phyloP scores from a whole-genome alignment of 2,329 filamentous ascomycete genomes.

The Fusarium austroafricanum region DNA sequence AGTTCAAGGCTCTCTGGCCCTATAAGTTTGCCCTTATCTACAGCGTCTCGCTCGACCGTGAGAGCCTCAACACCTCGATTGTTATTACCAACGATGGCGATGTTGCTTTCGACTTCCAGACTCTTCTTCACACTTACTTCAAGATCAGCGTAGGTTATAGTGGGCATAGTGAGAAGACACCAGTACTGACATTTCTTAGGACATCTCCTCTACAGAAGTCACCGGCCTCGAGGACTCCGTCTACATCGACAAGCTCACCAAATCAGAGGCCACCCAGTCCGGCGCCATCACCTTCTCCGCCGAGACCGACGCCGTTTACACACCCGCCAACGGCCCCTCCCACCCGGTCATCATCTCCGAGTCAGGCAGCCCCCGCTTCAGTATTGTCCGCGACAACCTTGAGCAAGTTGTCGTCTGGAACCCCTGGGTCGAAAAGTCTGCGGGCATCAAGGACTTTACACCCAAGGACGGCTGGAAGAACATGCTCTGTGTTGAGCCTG shows the following conservation, averaged over 20 bases:
- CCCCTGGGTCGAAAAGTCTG: slow-evolving; percentile 89
- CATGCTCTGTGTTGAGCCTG: slow-evolving; percentile 95
- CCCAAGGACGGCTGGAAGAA: slow-evolving; percentile 91
- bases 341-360: slow-evolving; percentile 70
- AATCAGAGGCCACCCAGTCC: slow-evolving; percentile 72
- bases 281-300: slow-evolving; percentile 74
- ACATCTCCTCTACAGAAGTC: slow-evolving; percentile 79
- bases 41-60: slow-evolving; percentile 84
- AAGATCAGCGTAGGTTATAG: slow-evolving; percentile 73
- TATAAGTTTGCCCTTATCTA: slow-evolving; percentile 92
- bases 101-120: slow-evolving; percentile 88
- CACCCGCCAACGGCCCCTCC: slow-evolving; percentile 70
- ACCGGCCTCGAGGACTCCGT: slow-evolving; percentile 79
- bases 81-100: slow-evolving; percentile 90
- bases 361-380: slow-evolving; percentile 72
- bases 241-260: slow-evolving; percentile 87
- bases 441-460: slow-evolving; percentile 84
- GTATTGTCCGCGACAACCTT: slow-evolving; percentile 85
- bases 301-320: slow-evolving; percentile 92
- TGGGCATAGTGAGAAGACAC: background rate
- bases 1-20: slow-evolving; percentile 80
- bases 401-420: slow-evolving; percentile 96
- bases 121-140: slow-evolving; percentile 92
- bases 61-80: slow-evolving; percentile 81
- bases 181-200: slow-evolving; percentile 60